Percentiles rank a stretch among this genome's conserved stretches.
Conservation (phyloP, 371 early-diverging fungal species). For the Apophysomyces trapeziformis region DNA sequence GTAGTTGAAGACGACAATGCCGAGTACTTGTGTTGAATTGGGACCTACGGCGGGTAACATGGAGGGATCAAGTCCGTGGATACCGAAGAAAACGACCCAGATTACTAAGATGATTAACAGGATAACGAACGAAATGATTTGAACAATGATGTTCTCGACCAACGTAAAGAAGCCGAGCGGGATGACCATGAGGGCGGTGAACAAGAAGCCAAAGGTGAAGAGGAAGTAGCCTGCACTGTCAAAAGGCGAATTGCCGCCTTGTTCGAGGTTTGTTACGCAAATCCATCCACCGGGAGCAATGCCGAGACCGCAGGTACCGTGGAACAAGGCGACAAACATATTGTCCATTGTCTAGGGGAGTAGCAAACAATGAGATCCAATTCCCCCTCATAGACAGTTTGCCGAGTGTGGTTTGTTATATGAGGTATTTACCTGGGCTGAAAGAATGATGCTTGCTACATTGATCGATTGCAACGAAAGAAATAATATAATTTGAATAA, state of each 20-base stretch:
- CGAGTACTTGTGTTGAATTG: conserved; percentile 56
- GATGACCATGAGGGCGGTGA: conserved; percentile 55
- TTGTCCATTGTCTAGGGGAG: conserved; percentile 40
- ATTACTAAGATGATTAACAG: conserved; percentile 51
- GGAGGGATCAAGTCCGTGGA: conserved; percentile 50
- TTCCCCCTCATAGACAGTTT: no score
- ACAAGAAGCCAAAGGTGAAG: conserved; percentile 56
- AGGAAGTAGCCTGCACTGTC: conserved; percentile 53
- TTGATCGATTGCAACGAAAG: conserved; percentile 65
- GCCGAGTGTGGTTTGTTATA: no score
- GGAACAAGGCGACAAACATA: conserved; percentile 48
- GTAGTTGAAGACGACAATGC: conserved; percentile 66
- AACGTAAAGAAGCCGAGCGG: conserved; percentile 61
- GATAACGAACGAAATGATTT: conserved; percentile 56
- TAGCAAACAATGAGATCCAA: background rate
- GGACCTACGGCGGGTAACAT: conserved; percentile 50
- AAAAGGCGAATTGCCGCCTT: conserved; percentile 49
- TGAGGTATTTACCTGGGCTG: conserved; percentile 49
- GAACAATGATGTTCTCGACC: conserved; percentile 62
- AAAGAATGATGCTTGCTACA: conserved; percentile 64
- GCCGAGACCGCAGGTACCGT: conserved; percentile 46
- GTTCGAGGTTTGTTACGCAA: conserved; percentile 25
- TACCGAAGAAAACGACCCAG: conserved; percentile 61
- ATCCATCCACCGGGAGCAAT: conserved; percentile 48
- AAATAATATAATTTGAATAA: conserved; percentile 58